Conservation (phyloP, 2,329 filamentous ascomycete species). For the Stagonosporopsis vannaccii region DNA sequence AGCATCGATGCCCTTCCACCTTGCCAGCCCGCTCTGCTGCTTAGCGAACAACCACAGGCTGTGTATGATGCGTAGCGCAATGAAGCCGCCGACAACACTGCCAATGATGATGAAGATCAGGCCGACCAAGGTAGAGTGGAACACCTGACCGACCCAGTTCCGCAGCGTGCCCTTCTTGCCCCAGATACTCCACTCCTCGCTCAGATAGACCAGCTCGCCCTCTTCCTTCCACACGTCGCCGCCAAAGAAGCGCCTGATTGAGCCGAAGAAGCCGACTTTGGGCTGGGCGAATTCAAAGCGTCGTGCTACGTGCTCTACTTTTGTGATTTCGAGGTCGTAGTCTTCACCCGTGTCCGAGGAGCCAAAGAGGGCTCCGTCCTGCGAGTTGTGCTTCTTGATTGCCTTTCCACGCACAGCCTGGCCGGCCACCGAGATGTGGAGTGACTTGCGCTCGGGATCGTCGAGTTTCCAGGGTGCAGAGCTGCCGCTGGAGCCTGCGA, state of each 20-base stretch:
- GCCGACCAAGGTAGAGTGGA: slow-evolving; percentile 36
- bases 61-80: slow-evolving; percentile 30
- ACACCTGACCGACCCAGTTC: slow-evolving; percentile 32
- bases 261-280: slow-evolving; percentile 25
- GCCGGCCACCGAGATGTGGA: slow-evolving; percentile 39
- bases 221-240: slow-evolving; percentile 34
- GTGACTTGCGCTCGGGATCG: slow-evolving; percentile 32
- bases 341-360: slow-evolving; percentile 21
- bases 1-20: slow-evolving; percentile 45
- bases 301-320: slow-evolving; percentile 34
- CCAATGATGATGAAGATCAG: slow-evolving; percentile 32
- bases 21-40: slow-evolving; percentile 38
- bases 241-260: slow-evolving; percentile 38
- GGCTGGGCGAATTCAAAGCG: slow-evolving; percentile 29
- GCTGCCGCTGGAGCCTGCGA: slow-evolving; percentile 9
- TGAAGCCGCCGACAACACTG: slow-evolving; percentile 24
- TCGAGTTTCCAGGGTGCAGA: slow-evolving; percentile 28
- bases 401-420: slow-evolving; percentile 15
- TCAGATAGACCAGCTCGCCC: slow-evolving; percentile 37
- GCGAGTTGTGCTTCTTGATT: slow-evolving; percentile 16
- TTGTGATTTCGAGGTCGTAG: slow-evolving; percentile 36
- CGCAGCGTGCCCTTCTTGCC: slow-evolving; percentile 43
- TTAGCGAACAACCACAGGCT: slow-evolving; percentile 29
- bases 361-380: slow-evolving; percentile 31
- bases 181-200: slow-evolving; percentile 40